Evolutionary conservation across 345 rosid species (phyloP).

Genomic region (Gossypium sturtianum): DNA sequence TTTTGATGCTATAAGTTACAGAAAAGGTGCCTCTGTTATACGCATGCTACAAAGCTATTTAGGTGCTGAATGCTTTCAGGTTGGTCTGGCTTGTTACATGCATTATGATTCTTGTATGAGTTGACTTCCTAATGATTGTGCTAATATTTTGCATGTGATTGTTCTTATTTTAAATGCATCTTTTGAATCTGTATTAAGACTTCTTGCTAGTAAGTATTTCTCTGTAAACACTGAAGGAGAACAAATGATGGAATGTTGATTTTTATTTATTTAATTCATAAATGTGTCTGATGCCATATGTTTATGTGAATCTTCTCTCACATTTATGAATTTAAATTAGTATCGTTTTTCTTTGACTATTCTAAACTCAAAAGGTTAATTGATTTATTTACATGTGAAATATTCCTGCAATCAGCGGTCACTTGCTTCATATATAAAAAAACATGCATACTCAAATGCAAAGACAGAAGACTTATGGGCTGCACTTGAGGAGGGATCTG

Average conservation of each 20-base stretch:
- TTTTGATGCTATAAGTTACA: conserved; percentile 91
- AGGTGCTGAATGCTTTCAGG: conserved; percentile 93
- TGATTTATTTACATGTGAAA: conserved; percentile 1
- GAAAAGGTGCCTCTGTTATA: conserved; percentile 90
- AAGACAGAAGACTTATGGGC: conserved; percentile 93
- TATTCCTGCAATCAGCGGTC: conserved; percentile 50
- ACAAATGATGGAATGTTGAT: not conserved
- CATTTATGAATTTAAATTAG: conserved; percentile 10
- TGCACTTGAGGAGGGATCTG: conserved; percentile 84
- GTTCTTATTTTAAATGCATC: not conserved
- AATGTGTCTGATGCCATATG: not conserved
- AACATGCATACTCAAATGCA: conserved; percentile 70
- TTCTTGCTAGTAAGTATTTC: not conserved
- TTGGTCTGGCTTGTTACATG: conserved; percentile 24
- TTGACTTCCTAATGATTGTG: not conserved
- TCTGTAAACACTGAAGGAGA: not conserved
- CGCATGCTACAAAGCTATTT: conserved; percentile 96
- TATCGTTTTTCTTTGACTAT: not conserved
- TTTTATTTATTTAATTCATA: not conserved
- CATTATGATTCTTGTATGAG: not conserved
- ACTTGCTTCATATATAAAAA: conserved; percentile 83
- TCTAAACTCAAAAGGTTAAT: not conserved
- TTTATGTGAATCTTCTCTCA: not conserved
- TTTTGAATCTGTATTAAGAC: not conserved
- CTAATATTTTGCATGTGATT: not conserved